Evolutionary conservation across 345 rosid species (phyloP).

Genomic region (Gossypium ekmanianum): DNA sequence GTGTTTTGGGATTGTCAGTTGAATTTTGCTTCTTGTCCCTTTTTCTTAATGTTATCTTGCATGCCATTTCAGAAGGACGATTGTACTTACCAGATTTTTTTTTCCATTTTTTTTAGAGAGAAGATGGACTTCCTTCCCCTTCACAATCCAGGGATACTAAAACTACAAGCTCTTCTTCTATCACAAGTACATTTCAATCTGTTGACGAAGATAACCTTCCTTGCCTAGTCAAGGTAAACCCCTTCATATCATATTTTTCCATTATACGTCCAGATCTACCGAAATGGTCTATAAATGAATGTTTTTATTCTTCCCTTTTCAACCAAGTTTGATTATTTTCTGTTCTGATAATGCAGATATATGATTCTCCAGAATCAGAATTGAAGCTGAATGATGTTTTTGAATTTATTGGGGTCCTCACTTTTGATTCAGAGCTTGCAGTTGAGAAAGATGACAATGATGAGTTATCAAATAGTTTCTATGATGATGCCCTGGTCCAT

Average conservation of each 20-base stretch:
- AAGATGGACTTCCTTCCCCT: slow-evolving; percentile 46
- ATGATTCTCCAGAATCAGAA: slow-evolving; percentile 74
- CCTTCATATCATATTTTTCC: neutral
- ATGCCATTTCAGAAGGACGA: slow-evolving; percentile 1
- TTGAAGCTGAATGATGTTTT: slow-evolving; percentile 81
- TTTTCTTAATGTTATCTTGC: neutral
- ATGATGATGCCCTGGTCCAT: slow-evolving; percentile 49
- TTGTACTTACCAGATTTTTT: neutral
- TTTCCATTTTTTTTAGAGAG: slow-evolving; percentile 43
- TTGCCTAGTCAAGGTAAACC: slow-evolving; percentile 72
- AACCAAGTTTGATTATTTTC: slow-evolving; percentile 3
- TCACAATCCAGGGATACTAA: slow-evolving; percentile 29
- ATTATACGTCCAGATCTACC: neutral
- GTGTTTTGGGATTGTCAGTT: neutral
- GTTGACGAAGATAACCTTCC: slow-evolving; percentile 38
- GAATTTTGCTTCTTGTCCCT: neutral
- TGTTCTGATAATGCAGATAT: slow-evolving; percentile 44
- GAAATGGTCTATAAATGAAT: neutral
- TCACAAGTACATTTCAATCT: slow-evolving; percentile 21
- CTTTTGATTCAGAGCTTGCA: slow-evolving; percentile 45
- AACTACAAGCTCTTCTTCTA: slow-evolving; percentile 27
- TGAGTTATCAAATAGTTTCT: slow-evolving; percentile 40
- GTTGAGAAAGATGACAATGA: slow-evolving; percentile 37
- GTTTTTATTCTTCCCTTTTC: neutral
- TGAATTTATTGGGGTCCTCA: slow-evolving; percentile 80